Base-by-base conservation (phyloP, 192 early-diverging fungal species). In the Coemansia sp. region DNA sequence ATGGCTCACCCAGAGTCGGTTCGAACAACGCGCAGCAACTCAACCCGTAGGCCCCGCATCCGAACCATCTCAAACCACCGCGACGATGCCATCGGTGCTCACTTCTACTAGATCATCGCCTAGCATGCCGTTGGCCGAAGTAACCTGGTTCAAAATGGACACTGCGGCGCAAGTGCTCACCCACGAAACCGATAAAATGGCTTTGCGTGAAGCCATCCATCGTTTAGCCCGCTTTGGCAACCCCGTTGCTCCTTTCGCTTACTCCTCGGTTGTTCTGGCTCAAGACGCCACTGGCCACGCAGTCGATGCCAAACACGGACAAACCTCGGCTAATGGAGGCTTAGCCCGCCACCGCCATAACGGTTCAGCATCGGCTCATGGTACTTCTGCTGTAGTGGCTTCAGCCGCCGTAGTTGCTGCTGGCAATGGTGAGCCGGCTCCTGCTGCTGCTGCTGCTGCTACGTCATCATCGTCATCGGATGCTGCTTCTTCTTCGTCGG, bases 61-160 rank as follows among this genome's bases (percentile, higher is more conserved):
- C 48, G 39, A 62, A 8, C 15, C 17, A 4, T 33, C 38, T 22
- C 11, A 28, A 28, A 57, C 1, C 22, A 22, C 22, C 0, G 54
- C 8, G 7, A 22, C 55, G 2, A 34, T 33, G 9, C 9, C 28
- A 9, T 14, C 55, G 28, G 32, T 57, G 1, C 32, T 15, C 55
- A 57, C 11, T 28, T 18, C 55, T 18, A 5, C 20, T 8, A 51
- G 61, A 8, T 18, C 38, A 38, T 18, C 18, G 59, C 59, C 59
- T 17, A 33, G 9, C 11, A 51, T 59, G 45, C 77, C 74, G 9
- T 41, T 76, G 67, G 71, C 75, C 5, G 80, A 83, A 17, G 80
- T 83, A 2, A 77, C 80, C 8, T 83, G 80, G 80, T 83, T 83
- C 67, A 83, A 83, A 54, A 71, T 83, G 62, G 80, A 83, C 43